These are phyloP conservation scores for Fusarium phyllophilum DNA, from an alignment of 2,329 filamentous ascomycete species.

Conservation along the genomic window DNA sequence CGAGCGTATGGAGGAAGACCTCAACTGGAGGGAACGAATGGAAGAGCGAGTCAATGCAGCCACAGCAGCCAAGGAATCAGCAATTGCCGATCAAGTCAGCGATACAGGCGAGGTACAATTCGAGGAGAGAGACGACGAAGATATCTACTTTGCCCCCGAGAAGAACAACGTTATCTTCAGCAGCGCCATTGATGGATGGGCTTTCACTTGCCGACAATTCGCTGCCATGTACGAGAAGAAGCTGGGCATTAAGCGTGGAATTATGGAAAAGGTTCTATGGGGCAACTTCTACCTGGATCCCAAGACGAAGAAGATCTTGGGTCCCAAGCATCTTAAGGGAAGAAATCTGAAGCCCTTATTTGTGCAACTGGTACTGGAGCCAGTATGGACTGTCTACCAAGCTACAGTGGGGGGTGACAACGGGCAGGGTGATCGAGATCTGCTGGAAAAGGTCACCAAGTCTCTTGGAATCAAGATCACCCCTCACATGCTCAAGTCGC, in stretches of 20 bases:
- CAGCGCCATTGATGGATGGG: constrained; percentile 98
- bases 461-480: constrained; percentile 86
- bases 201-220: constrained; percentile 95
- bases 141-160: constrained; percentile 97
- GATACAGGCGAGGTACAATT: constrained; percentile 74
- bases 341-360: constrained; percentile 95
- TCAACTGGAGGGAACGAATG: constrained; percentile 93
- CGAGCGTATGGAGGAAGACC: constrained; percentile 97
- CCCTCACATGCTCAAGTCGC: constrained; percentile 83
- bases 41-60: constrained; percentile 84
- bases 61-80: constrained; percentile 68
- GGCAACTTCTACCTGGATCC: constrained; percentile 96
- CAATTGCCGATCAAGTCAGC: constrained; percentile 58
- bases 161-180: constrained; percentile 99
- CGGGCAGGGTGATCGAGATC: constrained; percentile 81
- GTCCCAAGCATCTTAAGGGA: constrained; percentile 91
- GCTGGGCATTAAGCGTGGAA: constrained; percentile 87
- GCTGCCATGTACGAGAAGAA: constrained; percentile 95
- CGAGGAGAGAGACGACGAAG: constrained; percentile 93
- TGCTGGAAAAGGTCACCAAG: constrained; percentile 95
- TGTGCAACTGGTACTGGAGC: constrained; percentile 94
- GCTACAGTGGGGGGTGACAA: constrained; percentile 85
- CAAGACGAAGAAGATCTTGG: constrained; percentile 93
- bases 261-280: constrained; percentile 95
- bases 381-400: constrained; percentile 95